Percentiles rank a stretch among this genome's conserved stretches.
phyloP scores from a whole-genome alignment of 495 filamentous ascomycete genomes.

The Aspergillus kassunensis region DNA sequence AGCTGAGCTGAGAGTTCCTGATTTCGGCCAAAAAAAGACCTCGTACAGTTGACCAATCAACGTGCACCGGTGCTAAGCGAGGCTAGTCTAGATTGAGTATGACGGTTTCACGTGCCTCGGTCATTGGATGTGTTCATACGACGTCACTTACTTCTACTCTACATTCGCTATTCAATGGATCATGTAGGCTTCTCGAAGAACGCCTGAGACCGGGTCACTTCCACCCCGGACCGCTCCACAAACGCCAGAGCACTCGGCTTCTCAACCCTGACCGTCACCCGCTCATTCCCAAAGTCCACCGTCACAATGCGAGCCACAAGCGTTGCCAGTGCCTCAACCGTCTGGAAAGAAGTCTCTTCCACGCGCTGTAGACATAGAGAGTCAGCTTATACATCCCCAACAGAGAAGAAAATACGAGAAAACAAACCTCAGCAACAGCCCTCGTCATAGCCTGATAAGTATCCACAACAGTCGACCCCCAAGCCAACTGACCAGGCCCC shows the following conservation, averaged over 20 bases:
- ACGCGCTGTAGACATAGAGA: conserved; percentile 34
- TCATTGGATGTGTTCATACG: conserved; percentile 11
- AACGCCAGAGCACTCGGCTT: conserved; percentile 57
- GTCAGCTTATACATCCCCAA: conserved; percentile 8
- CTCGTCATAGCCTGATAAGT: conserved; percentile 43
- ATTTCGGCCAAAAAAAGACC: neutral
- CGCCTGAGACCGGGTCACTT: conserved; percentile 48
- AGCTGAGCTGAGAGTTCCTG: neutral
- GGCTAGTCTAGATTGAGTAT: conserved; percentile 10
- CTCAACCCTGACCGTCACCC: conserved; percentile 51
- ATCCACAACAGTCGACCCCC: conserved; percentile 39
- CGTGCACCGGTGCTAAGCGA: conserved; percentile 18
- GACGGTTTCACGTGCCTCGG: conserved; percentile 16
- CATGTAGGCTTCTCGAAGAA: conserved; percentile 37
- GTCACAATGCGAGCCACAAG: conserved; percentile 50
- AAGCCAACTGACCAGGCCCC: conserved; percentile 37
- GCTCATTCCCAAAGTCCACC: conserved; percentile 47
- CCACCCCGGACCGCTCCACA: conserved; percentile 51
- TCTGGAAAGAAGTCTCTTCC: conserved; percentile 51
- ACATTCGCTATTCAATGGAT: neutral
- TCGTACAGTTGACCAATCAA: conserved; percentile 21
- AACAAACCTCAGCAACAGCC: conserved; percentile 42
- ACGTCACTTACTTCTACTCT: neutral
- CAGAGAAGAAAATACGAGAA: neutral
- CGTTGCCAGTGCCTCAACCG: conserved; percentile 54